Evolutionary conservation across 805 yeast genomes (phyloP).

Genomic region (Priceomyces medius): DNA sequence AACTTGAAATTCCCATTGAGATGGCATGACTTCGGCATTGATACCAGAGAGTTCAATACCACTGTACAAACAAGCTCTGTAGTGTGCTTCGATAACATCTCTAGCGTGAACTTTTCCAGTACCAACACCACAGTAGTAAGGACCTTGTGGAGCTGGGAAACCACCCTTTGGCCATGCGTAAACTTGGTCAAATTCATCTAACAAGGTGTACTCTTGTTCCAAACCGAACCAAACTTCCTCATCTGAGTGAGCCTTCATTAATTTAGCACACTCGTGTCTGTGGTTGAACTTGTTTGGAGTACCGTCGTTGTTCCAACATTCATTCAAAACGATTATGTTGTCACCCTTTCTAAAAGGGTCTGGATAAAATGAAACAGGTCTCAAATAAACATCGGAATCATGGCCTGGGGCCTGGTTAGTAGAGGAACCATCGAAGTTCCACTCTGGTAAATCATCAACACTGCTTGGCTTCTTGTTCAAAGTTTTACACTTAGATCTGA

Average conservation of each 20-base stretch:
- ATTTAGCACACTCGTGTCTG: conserved; percentile 94
- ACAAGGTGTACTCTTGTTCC: conserved; percentile 97
- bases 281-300: conserved; percentile 98
- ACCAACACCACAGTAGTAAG: conserved; percentile 99
- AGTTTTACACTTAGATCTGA: conserved; percentile 95
- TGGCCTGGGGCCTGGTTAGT: conserved; percentile 98
- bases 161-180: conserved; percentile 99
- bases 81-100: conserved; percentile 98
- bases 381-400: conserved; percentile 90
- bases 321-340: conserved; percentile 90
- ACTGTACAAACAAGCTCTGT: conserved; percentile 94
- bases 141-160: conserved; percentile 99
- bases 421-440: conserved; percentile 99
- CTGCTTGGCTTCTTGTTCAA: conserved; percentile 63
- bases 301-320: conserved; percentile 98
- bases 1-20: conserved; percentile 99
- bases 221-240: conserved; percentile 95
- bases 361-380: conserved; percentile 93
- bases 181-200: conserved; percentile 84
- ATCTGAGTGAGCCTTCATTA: conserved; percentile 85
- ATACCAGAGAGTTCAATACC: conserved; percentile 92
- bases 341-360: conserved; percentile 99
- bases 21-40: conserved; percentile 99
- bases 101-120: conserved; percentile 97
- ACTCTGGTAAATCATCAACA: conserved; percentile 89